These are phyloP conservation scores for Xylaria digitata DNA, from an alignment of 2,329 filamentous ascomycete genomes.

Conservation along the genomic window DNA sequence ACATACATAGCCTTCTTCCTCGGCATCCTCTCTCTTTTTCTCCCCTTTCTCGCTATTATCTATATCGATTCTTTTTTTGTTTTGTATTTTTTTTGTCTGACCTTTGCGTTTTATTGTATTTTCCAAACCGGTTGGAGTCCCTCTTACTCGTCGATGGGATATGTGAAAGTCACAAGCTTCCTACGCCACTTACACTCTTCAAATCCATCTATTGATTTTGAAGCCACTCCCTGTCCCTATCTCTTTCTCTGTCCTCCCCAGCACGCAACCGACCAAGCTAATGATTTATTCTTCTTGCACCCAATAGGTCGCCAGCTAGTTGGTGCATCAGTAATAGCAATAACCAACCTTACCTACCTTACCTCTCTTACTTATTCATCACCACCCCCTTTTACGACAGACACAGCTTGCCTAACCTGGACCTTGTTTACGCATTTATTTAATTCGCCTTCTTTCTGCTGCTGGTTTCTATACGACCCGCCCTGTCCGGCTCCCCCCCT, in stretches of 20 bases:
- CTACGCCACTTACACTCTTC: background rate
- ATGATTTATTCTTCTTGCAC: conserved; percentile 23
- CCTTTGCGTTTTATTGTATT: conserved; percentile 6
- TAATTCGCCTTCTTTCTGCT: conserved; percentile 1
- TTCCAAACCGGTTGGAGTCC: background rate
- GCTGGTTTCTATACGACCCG: conserved; percentile 24
- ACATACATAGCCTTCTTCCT: conserved; percentile 15
- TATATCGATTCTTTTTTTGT: background rate
- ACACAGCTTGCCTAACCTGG: conserved; percentile 16
- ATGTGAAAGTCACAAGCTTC: conserved; percentile 6
- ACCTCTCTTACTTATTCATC: background rate
- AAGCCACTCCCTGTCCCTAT: background rate
- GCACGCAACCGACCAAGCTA: conserved; percentile 15
- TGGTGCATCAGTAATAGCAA: conserved; percentile 15
- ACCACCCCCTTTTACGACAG: conserved; percentile 20
- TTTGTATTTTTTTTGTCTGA: background rate
- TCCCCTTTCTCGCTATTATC: background rate
- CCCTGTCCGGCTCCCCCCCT: background rate
- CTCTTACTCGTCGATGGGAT: conserved; percentile 2
- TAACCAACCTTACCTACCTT: conserved; percentile 14
- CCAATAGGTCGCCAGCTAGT: conserved; percentile 7
- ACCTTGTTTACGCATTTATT: conserved; percentile 13
- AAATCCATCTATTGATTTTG: conserved; percentile 15
- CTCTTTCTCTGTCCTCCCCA: background rate
- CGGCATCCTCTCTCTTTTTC: background rate